Evolutionary conservation across 176 grass and related monocot genomes (phyloP), one percentile per base, ranked within the genome.

Genomic region (Panicum miliaceum): DNA sequence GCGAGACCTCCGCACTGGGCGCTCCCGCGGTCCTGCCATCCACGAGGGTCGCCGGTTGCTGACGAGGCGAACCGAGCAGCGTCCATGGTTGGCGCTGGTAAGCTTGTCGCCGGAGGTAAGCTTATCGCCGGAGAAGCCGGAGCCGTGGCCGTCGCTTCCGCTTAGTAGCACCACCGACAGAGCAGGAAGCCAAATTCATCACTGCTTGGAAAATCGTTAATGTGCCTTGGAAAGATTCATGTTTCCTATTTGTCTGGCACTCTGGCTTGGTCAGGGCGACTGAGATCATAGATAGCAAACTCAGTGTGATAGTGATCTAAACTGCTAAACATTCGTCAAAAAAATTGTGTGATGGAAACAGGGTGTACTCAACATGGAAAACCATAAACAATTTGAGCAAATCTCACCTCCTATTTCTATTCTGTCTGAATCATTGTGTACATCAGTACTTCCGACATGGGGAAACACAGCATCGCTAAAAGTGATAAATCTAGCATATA

Each of bases 351-450:
- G 38, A 25, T 26, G 5, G 12, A 26, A 16, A 46, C 68, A 4
- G 41, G 45, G 11, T 68, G 65, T 68, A 41, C n/a, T 43, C n/a
- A 46, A 26, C 15, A 29, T 29, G 69, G 43, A 50, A 72, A 71
- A 71, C 6, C 6, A 13, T 29, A 13, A 71, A 72, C 23, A 50
- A 4, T n/a, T 57, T 64, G 20, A 12, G 43, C 19, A 82, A 75
- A 65, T 74, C 14, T 59, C 25, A 26, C 12, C 2, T 7, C 10
- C 13, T 72, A 36, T 57, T 46, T 34, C 69, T 64, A 29, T 56
- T 64, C n/a, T 82, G 65, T 58, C 42, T 64, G 54, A 53, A 71
- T 63, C 46, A 35, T 19, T 50, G 70, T 72, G 7, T 72, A 72
- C 69, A 72, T 50, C 42, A 52, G 1, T 73, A 73, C 71, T 52